Evolutionary conservation across 2,329 filamentous ascomycete genomes (phyloP).

Genomic region (Apiospora phragmitis): DNA sequence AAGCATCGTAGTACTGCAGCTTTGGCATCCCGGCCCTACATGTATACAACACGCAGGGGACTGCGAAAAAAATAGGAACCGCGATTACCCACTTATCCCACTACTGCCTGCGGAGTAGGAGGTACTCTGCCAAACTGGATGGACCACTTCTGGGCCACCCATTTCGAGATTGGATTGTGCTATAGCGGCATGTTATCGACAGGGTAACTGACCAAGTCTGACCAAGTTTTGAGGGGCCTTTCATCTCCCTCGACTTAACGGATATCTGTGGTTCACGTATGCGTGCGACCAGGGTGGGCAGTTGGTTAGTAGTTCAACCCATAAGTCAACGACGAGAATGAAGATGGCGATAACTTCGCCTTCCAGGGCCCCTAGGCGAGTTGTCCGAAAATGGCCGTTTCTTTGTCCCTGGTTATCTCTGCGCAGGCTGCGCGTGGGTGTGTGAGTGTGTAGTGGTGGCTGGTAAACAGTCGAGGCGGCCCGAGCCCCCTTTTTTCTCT

Average conservation of each 20-base stretch:
- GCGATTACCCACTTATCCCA: neutral
- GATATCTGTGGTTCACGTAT: neutral
- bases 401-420: neutral
- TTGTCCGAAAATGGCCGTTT: neutral
- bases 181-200: conserved; percentile 3
- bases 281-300: neutral
- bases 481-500: neutral
- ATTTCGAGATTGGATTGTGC: neutral
- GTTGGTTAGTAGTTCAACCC: neutral
- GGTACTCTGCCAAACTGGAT: neutral
- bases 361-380: too few relatives aligned
- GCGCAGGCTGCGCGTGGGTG: neutral
- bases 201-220: neutral
- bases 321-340: neutral
- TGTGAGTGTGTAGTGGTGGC: neutral
- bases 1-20: neutral
- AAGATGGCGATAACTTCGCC: neutral
- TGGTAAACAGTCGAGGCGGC: neutral
- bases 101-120: too few relatives aligned
- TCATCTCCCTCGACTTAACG: neutral
- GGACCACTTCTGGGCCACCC: neutral
- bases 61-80: neutral
- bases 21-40: neutral
- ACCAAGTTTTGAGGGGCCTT: neutral
- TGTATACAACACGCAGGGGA: neutral